A percentile compares a stretch with the other conserved stretches of the same genome.
phyloP scores from a whole-genome alignment of 2,329 filamentous ascomycete species.

The Penicillium sp. region DNA sequence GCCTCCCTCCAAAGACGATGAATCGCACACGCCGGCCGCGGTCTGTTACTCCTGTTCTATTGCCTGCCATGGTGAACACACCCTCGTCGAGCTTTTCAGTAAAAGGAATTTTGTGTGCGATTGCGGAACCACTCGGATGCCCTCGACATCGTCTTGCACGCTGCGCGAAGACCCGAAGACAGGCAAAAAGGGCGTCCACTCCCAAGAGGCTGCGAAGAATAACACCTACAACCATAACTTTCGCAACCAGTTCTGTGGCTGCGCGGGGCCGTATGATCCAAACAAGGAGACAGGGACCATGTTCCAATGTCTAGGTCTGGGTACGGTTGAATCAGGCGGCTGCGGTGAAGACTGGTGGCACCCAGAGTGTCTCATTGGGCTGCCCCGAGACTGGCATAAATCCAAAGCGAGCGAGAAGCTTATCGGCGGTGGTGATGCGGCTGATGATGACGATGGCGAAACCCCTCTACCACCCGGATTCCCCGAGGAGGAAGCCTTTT shows the following conservation, averaged over 20 bases:
- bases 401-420: constrained; percentile 16
- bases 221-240: constrained; percentile 98
- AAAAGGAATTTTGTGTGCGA: constrained; percentile 96
- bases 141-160: constrained; percentile 63
- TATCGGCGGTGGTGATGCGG: constrained; percentile 27
- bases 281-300: constrained; percentile 90
- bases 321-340: constrained; percentile 70
- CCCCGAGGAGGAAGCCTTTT: constrained; percentile 81
- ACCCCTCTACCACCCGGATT: constrained; percentile 76
- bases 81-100: constrained; percentile 87
- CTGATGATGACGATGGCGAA: constrained; percentile 43
- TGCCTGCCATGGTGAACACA: constrained; percentile 92
- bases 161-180: constrained; percentile 68
- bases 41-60: constrained; percentile 97
- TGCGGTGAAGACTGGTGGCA: constrained; percentile 99
- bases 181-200: constrained; percentile 72
- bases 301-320: constrained; percentile 91
- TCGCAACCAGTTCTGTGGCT: constrained; percentile 84
- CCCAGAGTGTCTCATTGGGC: constrained; percentile 79
- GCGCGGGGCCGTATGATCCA: constrained; percentile 79
- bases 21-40: constrained; percentile 66
- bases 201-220: constrained; percentile 59
- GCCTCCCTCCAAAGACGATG: constrained; percentile 57
- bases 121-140: constrained; percentile 80
- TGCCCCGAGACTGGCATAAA: constrained; percentile 62